Evolutionary conservation across 1,284 basidiomycete genomes (phyloP), one percentile per base, ranked within the genome.

Genomic region (Boletus smithii): DNA sequence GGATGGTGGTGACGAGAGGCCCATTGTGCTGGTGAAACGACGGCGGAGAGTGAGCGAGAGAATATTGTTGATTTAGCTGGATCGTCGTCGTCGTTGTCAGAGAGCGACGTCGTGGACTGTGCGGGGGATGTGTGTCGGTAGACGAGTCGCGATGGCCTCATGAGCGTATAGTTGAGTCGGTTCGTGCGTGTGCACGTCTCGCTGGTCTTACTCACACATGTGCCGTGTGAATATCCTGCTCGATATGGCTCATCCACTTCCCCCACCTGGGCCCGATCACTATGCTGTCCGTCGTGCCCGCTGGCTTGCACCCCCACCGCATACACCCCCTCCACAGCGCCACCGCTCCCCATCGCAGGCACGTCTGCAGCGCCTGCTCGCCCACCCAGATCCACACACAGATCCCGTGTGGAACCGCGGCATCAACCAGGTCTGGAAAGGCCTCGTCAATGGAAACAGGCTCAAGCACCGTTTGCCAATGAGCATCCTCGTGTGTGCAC

Each of bases 21-120:
- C 85, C 86, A 88, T 60, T 81, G 81, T 29, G 83, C 83, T 17
- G 82, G 81, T 3, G 77, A 74, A 41, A 77, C 69, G 47, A 74
- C 69, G 39, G 74, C 61, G 43, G 69, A 61, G 46, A 72, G 69
- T 39, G 65, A 58, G 35, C 68, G 67, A 18, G 72, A 67, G 56
- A 76, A 79, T 54, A 79, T 76, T 36, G 73, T 64, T 31, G 79
- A 80, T 52, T 76, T 73, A 37, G 71, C 72, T 50, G 67, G 69
- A 51, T 81, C 76, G 40, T 83, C 78, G 55, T 86, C 81, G 59
- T 85, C 83, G 64, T 83, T 78, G 58, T 85, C 82, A 32, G 85
- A 77, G 39, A 77, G 65, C 7, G 77, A 79, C 20, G 72, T 76
- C 20, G 66, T 73, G 5, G 75, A 79, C 58, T 76, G 76, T 6